Base-by-base conservation (phyloP, 2,329 filamentous ascomycete genomes). In the Albophoma yamanashiensis region DNA sequence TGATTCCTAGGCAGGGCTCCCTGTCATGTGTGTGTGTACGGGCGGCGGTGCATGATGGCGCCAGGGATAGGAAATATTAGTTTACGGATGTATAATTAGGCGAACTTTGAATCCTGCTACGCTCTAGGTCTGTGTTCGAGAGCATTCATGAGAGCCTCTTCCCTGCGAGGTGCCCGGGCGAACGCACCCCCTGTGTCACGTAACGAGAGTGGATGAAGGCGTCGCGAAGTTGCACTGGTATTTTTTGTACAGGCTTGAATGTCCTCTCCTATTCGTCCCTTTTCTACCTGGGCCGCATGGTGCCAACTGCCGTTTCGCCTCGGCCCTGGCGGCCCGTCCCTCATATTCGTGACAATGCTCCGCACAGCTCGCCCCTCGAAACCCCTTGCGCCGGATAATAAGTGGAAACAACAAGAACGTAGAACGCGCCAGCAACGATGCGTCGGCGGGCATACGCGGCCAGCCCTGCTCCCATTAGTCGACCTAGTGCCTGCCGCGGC, bases 401-500 rank as follows among this genome's bases (percentile, higher is more conserved):
- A n/a, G 4, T 20, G 12, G 12, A 17, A n/a, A 34, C n/a, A 5
- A 34, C 27, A 31, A 31, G 15, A 34, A 34, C 3, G 2, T 5
- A 12, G 20, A 20, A 31, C 45, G 31, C 17, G 45, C 45, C 50
- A 53, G 14, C 50, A 20, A 5, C 5, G 17, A 36, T n/a, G 47
- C 27, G 27, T 53, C 47, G n/a, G 17, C 47, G 17, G 20, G 8
- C 6, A 36, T 14, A 4, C 27, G 31, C 27, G 9, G 27, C 39
- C 39, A 42, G 17, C 27, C 47, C 17, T 17, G 6, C 3, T 9
- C 27, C 1, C 47, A 4, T 27, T 25, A 36, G 9, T 4, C 34
- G 34, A 39, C 50, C 65, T 74, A 82, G 60, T 79, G 80, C 66
- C 76, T 74, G 64, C 82, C 80, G 69, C 81, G 82, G 64, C 73